Evolutionary conservation across 2,329 filamentous ascomycete species (phyloP), one percentile per base, ranked within the genome.

Genomic region (Zelopaecilomyces penicillatus): DNA sequence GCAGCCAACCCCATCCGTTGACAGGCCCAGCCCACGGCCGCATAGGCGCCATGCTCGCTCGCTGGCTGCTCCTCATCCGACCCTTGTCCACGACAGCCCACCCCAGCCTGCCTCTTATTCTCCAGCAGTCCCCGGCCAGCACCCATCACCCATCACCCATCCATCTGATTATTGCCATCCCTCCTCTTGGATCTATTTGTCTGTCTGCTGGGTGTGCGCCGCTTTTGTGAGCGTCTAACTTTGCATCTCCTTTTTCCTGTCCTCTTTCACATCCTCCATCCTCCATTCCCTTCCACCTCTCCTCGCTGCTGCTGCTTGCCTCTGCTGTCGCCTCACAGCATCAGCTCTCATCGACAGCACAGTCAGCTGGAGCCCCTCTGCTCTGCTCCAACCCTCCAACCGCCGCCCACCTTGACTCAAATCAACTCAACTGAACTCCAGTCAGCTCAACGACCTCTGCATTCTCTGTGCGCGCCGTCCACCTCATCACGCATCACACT

Each of bases 21-120:
- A 67, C 63, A 66, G 58, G 59, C 59, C 61, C 46, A 59, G 58
- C 52, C 60, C 59, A 58, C 58, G 54, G 54, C 58, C 55, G 52
- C 54, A 56, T 69, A 70, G 64, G 63, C 69, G 69, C 69, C 66
- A 60, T 62, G 55, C 62, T 67, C 63, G 19, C 19, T 19, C 63
- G 61, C 61, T 64, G 59, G 63, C 50, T 54, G 56, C 54, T 51
- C 42, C 51, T 44, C 46, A 51, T 43, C 46, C 45, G 48, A 45
- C 50, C 51, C 57, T 11, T 46, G 57, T 56, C 58, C 55, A 61
- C 64, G 63, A 65, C 63, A 63, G 57, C 62, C 58, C 54, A 46
- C 46, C 46, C 46, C 39, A 38, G 39, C 39, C 46, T 32, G 43
- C 43, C 40, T 52, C 42, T 44, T 48, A 42, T 46, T 27, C 28